A percentile compares a stretch with the other conserved stretches of the same genome.
These are phyloP conservation scores for Alternaria sp. DNA, from an alignment of 2,329 filamentous ascomycete species.

Conservation along the genomic window DNA sequence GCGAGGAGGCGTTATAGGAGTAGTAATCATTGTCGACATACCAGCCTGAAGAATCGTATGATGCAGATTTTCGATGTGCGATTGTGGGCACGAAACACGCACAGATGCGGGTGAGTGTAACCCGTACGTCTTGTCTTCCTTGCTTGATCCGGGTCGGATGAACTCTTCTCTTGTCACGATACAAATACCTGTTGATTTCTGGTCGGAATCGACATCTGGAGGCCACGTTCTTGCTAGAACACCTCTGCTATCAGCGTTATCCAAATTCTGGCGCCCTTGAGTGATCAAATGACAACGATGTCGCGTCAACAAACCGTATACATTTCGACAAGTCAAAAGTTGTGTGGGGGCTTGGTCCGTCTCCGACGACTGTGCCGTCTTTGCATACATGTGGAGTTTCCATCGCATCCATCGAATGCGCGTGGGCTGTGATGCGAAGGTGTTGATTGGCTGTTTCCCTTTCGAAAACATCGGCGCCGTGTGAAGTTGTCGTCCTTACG, in stretches of 20 bases:
- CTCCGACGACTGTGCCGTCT: background rate
- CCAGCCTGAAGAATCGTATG: background rate
- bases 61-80: background rate
- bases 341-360: background rate
- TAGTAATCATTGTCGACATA: background rate
- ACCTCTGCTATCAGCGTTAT: background rate
- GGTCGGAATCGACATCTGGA: background rate
- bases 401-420: background rate
- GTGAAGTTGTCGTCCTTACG: background rate
- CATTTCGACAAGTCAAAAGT: background rate
- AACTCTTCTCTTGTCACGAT: background rate
- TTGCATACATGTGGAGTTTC: constrained; percentile 1
- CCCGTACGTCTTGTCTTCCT: background rate
- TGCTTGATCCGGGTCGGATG: background rate
- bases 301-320: background rate
- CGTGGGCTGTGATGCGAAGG: background rate
- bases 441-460: background rate
- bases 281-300: background rate
- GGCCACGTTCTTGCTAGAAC: background rate
- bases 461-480: background rate
- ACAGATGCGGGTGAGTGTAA: background rate
- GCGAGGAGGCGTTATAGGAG: background rate
- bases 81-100: background rate
- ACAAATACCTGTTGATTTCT: background rate
- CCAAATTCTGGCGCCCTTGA: background rate